Evolutionary conservation across 1,284 basidiomycete genomes (phyloP).

Genomic region (Cryptococcus neoformans): DNA sequence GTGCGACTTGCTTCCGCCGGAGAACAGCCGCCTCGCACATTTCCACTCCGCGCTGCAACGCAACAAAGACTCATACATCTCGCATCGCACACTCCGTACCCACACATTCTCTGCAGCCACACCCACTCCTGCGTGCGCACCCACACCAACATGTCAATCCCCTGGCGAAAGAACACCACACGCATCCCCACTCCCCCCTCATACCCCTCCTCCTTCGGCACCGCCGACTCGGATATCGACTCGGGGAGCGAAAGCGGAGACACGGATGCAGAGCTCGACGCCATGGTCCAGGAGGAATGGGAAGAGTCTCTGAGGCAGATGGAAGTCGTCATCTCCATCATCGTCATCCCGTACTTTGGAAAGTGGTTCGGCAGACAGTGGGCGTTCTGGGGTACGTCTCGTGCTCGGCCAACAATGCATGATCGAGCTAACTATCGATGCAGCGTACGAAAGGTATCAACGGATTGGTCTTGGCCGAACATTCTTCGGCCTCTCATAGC

Average conservation of each 20-base stretch:
- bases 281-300: conserved; percentile 83
- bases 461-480: neutral
- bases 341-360: conserved; percentile 79
- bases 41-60: too few relatives aligned
- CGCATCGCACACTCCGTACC: too few relatives aligned
- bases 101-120: too few relatives aligned
- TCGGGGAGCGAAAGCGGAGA: conserved; percentile 58
- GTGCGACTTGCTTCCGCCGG: too few relatives aligned
- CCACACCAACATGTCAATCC: conserved; percentile 32
- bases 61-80: too few relatives aligned
- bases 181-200: conserved; percentile 14
- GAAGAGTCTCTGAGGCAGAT: conserved; percentile 82
- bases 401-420: neutral
- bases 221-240: conserved; percentile 44
- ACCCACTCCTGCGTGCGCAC: too few relatives aligned
- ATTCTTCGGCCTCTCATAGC: conserved; percentile 5
- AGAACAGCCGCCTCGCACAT: too few relatives aligned
- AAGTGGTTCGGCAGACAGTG: conserved; percentile 82
- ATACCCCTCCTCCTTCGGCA: conserved; percentile 52
- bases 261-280: conserved; percentile 53
- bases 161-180: conserved; percentile 21
- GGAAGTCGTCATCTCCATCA: conserved; percentile 70
- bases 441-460: conserved; percentile 9
- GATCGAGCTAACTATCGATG: neutral
- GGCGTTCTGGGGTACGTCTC: conserved; percentile 73